Evolutionary conservation across 768 basidiomycete species (phyloP).

Genomic region (Artomyces pyxidatus): DNA sequence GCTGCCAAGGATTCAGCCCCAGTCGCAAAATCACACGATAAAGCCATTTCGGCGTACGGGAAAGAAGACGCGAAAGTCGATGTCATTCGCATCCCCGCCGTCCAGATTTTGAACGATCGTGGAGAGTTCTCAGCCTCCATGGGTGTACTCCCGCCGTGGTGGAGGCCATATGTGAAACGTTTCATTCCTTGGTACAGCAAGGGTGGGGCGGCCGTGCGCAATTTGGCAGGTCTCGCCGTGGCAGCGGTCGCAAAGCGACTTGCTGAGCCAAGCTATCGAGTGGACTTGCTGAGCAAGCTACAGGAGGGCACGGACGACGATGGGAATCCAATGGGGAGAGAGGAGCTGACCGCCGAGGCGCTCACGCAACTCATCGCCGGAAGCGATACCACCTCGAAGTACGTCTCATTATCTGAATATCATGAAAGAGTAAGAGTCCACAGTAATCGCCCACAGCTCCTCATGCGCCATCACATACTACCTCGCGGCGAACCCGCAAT

Average conservation of each 20-base stretch:
- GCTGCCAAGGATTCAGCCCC: conserved; percentile 66
- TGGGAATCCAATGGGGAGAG: conserved; percentile 74
- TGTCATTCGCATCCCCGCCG: conserved; percentile 63
- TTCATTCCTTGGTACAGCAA: conserved; percentile 30
- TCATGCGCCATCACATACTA: conserved; percentile 86
- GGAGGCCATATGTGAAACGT: conserved; percentile 24
- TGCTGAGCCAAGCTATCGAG: conserved; percentile 57
- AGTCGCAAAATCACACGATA: conserved; percentile 47
- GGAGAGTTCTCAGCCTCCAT: conserved; percentile 35
- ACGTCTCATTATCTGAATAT: too few species aligned
- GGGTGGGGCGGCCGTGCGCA: conserved; percentile 23
- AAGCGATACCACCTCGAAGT: conserved; percentile 93
- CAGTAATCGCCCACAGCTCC: too few species aligned
- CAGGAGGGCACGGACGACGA: conserved; percentile 68
- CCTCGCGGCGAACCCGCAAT: conserved; percentile 58
- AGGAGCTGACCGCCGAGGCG: conserved; percentile 85
- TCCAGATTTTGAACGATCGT: conserved; percentile 51
- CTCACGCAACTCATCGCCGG: conserved; percentile 83
- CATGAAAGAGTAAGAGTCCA: too few species aligned
- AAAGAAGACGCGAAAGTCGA: conserved; percentile 32
- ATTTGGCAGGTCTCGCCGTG: conserved; percentile 27
- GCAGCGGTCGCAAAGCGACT: conserved; percentile 60
- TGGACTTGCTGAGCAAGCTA: conserved; percentile 76
- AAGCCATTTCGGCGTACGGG: conserved; percentile 47
- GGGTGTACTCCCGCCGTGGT: conserved; percentile 31